Evolutionary conservation across 1,284 basidiomycete genomes (phyloP), one percentile per base, ranked within the genome.

Genomic region (Leccinum pallidistipes): DNA sequence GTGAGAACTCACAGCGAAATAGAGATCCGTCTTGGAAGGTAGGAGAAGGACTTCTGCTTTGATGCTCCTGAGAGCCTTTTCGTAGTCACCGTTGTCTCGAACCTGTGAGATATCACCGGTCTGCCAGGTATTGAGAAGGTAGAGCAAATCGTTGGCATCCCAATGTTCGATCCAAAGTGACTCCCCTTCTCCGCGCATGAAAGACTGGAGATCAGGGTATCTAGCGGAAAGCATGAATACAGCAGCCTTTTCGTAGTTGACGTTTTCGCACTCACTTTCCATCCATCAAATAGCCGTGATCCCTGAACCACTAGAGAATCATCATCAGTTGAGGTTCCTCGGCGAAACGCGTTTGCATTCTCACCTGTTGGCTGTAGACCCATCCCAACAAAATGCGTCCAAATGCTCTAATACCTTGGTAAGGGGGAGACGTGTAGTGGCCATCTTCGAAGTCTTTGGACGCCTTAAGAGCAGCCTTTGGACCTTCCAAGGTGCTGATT

Each of bases 71-170:
- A 85, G 66, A 51, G 78, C 77, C 32, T 71, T 75, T 51, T 72
- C 74, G 32, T 80, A 76, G 65, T 81, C 72, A 5, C 80, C 81
- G 11, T 74, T 74, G 54, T 84, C 77, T 18, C 77, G 72, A n/a
- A 83, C 70, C 31, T 74, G 72, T 12, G 83, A 81, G 21, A 84
- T 75, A 64, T 85, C 83, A n/a, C 82, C 84, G 2, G 68, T 75
- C 63, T 83, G 78, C 84, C 85, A 86, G 3, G 84, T 86, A n/a
- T 77, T 64, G n/a, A 85, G 64, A 21, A 85, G 76, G 8, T 77
- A 75, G 32, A 86, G 68, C 58, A 86, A 69, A 65, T 86, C 83
- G 66, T 86, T 85, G 9, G 84, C 84, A 65, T 86, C 84, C 83
- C 83, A 85, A 2, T 66, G 61, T 12, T 67, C 69, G 3, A 81